Percentiles rank a stretch among this genome's conserved stretches.
These are phyloP conservation scores for Eucalyptus virginea DNA, from an alignment of 345 rosid species.

Conservation along the genomic window DNA sequence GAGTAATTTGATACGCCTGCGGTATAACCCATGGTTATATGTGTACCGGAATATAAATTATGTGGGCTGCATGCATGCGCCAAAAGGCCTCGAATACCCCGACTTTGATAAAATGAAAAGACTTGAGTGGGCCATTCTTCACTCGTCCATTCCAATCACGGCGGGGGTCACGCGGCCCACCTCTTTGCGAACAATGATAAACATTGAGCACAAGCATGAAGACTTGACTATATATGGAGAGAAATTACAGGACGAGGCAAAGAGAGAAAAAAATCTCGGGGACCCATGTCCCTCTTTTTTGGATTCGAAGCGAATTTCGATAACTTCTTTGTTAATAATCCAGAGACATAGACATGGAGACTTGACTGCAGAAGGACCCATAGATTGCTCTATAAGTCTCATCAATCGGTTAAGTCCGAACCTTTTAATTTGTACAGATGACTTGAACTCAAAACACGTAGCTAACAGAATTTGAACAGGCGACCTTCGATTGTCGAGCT, in stretches of 20 bases:
- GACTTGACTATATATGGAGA: background rate
- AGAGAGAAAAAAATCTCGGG: background rate
- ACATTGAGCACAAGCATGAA: background rate
- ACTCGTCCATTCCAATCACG: background rate
- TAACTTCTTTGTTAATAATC: background rate
- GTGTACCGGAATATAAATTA: background rate
- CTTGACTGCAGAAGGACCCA: background rate
- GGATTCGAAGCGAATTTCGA: background rate
- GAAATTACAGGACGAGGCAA: background rate
- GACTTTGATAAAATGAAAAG: background rate
- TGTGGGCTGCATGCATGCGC: background rate
- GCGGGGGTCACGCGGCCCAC: background rate
- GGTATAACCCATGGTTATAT: background rate
- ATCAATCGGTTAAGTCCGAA: background rate
- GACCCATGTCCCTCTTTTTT: background rate
- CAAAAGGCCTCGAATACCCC: background rate
- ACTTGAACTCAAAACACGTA: background rate
- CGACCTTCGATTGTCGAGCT: background rate
- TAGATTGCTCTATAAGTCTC: background rate
- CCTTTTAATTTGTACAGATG: background rate
- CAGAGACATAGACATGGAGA: background rate
- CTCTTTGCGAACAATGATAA: background rate
- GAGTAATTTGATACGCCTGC: background rate
- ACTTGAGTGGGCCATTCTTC: background rate
- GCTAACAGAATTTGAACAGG: background rate